These are phyloP conservation scores for Saccharomycopsis sp. DNA, from an alignment of 805 yeast species.

Conservation along the genomic window DNA sequence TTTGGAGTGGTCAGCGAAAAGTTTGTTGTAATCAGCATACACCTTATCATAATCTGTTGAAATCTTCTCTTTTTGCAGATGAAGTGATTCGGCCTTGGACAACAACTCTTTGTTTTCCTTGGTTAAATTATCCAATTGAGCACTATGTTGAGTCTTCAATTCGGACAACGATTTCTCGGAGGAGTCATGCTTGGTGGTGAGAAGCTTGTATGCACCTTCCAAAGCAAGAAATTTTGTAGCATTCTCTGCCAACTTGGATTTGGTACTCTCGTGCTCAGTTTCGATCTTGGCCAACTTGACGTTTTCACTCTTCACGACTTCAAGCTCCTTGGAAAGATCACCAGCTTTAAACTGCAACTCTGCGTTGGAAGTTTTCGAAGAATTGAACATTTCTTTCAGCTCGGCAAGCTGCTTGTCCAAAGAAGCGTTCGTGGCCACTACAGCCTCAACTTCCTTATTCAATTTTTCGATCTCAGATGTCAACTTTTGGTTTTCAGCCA, in stretches of 20 bases:
- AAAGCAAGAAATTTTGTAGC: constrained; percentile 16
- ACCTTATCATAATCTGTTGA: constrained; percentile 13
- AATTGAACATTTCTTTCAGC: too few species aligned
- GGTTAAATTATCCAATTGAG: constrained; percentile 1
- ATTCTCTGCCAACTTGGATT: constrained; percentile 4
- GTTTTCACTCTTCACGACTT: neutral
- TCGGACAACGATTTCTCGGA: too few species aligned
- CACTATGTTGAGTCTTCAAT: neutral
- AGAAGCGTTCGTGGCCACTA: too few species aligned
- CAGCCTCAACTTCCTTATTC: too few species aligned
- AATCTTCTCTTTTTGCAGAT: constrained; percentile 5
- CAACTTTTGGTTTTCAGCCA: constrained; percentile 5
- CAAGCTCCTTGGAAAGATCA: too few species aligned
- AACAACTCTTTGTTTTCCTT: constrained; percentile 1
- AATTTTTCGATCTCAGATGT: neutral
- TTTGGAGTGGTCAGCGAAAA: constrained; percentile 9
- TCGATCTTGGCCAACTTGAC: too few species aligned
- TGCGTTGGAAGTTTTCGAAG: too few species aligned
- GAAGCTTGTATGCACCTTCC: constrained; percentile 22
- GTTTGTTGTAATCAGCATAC: constrained; percentile 15
- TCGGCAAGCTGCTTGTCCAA: too few species aligned
- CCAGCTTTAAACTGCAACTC: too few species aligned
- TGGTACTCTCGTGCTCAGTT: constrained; percentile 3
- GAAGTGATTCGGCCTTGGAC: constrained; percentile 1
- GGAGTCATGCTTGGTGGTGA: constrained; percentile 19